Evolutionary conservation across 2,329 filamentous ascomycete species (phyloP).

Genomic region (Diaporthe ilicicola): DNA sequence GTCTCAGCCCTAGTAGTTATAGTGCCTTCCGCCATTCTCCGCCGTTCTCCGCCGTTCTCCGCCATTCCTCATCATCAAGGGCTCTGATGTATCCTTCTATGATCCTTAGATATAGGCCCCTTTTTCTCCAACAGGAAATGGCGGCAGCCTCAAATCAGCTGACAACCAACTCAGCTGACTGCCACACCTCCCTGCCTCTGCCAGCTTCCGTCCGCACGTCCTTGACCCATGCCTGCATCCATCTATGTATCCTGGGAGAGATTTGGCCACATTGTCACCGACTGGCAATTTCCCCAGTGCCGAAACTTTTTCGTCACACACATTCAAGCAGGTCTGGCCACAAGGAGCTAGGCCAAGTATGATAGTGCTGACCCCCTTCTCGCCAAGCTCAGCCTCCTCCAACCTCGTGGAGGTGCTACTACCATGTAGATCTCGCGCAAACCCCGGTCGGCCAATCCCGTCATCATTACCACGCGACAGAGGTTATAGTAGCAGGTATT

Average conservation of each 20-base stretch:
- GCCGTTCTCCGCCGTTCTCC: not conserved
- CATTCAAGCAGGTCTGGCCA: not conserved
- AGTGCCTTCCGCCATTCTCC: not conserved
- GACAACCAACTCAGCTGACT: conserved; percentile 2
- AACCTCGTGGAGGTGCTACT: not conserved
- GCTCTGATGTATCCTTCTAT: not conserved
- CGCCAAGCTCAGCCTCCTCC: conserved; percentile 21
- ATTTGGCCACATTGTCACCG: not conserved
- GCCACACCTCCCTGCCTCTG: no score
- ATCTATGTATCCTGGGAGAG: no score
- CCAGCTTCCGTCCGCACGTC: not conserved
- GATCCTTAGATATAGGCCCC: not conserved
- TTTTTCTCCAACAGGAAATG: not conserved
- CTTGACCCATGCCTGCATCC: not conserved
- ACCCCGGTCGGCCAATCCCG: not conserved
- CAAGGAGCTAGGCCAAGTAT: not conserved
- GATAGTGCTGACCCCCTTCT: conserved; percentile 2
- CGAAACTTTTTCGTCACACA: not conserved
- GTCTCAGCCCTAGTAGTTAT: not conserved
- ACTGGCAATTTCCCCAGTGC: not conserved
- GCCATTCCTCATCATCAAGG: not conserved
- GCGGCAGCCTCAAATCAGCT: conserved; percentile 2
- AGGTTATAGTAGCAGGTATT: not conserved
- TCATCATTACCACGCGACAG: not conserved
- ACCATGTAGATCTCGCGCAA: not conserved